A percentile compares a stretch with the other conserved stretches of the same genome.
Evolutionary conservation across 2,329 filamentous ascomycete species (phyloP).

Genomic region (Pezicula neosporulosa): DNA sequence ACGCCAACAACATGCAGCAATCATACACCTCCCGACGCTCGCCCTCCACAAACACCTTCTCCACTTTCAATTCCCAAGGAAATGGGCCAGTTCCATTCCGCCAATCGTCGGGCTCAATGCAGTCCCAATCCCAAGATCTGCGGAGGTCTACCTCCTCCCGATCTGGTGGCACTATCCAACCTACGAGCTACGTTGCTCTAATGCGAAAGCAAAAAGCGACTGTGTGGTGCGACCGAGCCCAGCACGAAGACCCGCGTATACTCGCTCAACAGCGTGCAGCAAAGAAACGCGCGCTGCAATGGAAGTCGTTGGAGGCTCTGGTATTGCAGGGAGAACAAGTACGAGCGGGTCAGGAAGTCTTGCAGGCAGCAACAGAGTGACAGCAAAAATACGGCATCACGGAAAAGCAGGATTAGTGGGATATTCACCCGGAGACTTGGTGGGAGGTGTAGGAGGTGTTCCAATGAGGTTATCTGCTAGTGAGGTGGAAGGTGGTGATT

Average conservation of each 20-base stretch:
- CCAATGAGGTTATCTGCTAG: constrained; percentile 92
- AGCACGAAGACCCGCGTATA: constrained; percentile 84
- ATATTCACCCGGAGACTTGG: constrained; percentile 71
- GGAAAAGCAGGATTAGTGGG: constrained; percentile 73
- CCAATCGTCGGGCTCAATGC: constrained; percentile 31
- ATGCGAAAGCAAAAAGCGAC: constrained; percentile 96
- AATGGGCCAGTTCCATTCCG: constrained; percentile 45
- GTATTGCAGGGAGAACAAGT: constrained; percentile 32
- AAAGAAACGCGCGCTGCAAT: constrained; percentile 81
- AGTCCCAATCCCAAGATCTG: constrained; percentile 51
- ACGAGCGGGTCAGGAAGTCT: constrained; percentile 32
- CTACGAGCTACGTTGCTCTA: constrained; percentile 88
- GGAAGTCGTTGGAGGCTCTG: constrained; percentile 70
- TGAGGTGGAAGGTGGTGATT: constrained; percentile 87
- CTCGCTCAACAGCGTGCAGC: constrained; percentile 81
- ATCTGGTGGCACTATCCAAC: constrained; percentile 50
- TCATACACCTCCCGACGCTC: constrained; percentile 46
- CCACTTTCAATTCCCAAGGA: constrained; percentile 58
- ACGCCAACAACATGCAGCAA: constrained; percentile 26
- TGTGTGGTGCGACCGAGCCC: constrained; percentile 94
- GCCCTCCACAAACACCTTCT: constrained; percentile 67
- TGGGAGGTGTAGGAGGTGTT: constrained; percentile 70
- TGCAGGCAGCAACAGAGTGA: constrained; percentile 50
- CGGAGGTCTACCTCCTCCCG: constrained; percentile 79
- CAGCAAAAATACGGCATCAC: constrained; percentile 86